Evolutionary conservation across 345 rosid genomes (phyloP), one percentile per base, ranked within the genome.

Genomic region (Reutealis trisperma): DNA sequence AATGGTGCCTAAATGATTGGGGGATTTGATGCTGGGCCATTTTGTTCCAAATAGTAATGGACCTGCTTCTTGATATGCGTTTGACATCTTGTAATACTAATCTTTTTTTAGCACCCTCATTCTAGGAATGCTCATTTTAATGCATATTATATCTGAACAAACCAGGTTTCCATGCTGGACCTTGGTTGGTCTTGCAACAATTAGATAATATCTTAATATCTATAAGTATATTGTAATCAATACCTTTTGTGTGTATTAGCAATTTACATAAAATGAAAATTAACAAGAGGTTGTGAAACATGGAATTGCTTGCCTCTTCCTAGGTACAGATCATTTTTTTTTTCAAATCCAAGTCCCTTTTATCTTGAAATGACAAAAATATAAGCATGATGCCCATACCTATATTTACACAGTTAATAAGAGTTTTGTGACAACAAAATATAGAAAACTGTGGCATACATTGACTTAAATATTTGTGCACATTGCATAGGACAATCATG

Each of bases 401-500:
- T 11, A 14, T 18, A 1, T 45, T 67, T 42, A 5, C 52, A 37
- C 2, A 19, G 44, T 52, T 52, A 32, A 12, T 30, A 22, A 54
- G 45, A 63, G 9, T 34, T 66, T 6, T 27, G 27, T 55, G 19
- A 18, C 25, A 52, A 22, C 34, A 70, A 51, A 34, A 32, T 63
- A 34, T 5, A 34, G 11, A 60, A 62, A 51, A 22, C 34, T 59
- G 6, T 60, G 73, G 45, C 71, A 55, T 22, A 18, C 41, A 30
- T 66, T 67, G 22, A 73, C 62, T 74, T 78, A 2, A 16, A 63
- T 10, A 22, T 27, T 32, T 65, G 54, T 64, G 62, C 41, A 5
- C 45, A 4, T 7, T 78, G 76, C 73, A 63, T 72, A 96, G 99
- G 90, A 93, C 99, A 74, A 93, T 96, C 83, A 93, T 92, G 96